phyloP scores from a whole-genome alignment of 78 protist species.

The Dictyostelium capitatum region DNA sequence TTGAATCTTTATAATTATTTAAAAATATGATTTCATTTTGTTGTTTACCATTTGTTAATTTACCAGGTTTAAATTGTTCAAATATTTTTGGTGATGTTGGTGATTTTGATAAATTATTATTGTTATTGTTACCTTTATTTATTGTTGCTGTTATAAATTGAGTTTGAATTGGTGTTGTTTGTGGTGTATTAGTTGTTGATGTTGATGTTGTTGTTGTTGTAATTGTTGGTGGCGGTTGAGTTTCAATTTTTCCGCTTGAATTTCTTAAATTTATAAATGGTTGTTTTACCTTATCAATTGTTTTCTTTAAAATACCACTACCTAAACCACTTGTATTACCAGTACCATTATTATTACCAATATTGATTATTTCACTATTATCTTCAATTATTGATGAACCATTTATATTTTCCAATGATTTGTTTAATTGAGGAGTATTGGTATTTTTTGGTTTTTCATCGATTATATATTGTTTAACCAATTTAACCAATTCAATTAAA shows the following conservation, averaged over 20 bases:
- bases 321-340: background rate
- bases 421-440: background rate
- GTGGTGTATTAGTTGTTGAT: background rate
- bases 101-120: constrained; percentile 1
- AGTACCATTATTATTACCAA: background rate
- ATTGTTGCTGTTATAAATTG: constrained; percentile 14
- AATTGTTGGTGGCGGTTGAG: background rate
- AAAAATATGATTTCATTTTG: constrained; percentile 28
- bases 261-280: constrained; percentile 10
- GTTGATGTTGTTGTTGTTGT: background rate
- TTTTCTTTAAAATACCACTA: constrained; percentile 4
- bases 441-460: constrained; percentile 27
- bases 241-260: constrained; percentile 22
- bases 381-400: background rate
- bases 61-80: constrained; percentile 21
- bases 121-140: background rate
- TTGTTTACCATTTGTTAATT: background rate
- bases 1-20: constrained; percentile 37
- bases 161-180: background rate
- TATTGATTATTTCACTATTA: constrained; percentile 20
- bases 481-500: constrained; percentile 17
- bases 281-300: background rate
- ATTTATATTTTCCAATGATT: background rate
- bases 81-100: constrained; percentile 36
- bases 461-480: constrained; percentile 1